Conservation (phyloP, 2,329 filamentous ascomycete species). For the Fusarium xylarioides region DNA sequence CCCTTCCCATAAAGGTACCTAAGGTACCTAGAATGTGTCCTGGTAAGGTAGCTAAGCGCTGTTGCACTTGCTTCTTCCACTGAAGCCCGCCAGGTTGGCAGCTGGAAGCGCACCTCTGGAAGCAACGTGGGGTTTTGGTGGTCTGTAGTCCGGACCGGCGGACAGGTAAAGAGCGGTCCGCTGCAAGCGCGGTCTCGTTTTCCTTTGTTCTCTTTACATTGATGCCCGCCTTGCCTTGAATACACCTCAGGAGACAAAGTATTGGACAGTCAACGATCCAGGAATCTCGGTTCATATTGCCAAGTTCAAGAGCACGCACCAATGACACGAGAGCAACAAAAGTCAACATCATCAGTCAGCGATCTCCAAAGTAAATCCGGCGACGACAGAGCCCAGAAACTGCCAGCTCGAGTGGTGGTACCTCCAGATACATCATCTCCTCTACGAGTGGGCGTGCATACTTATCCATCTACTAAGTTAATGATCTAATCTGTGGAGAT, state of each 20-base stretch:
- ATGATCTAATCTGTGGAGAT: slow-evolving; percentile 33
- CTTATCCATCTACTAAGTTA: not conserved
- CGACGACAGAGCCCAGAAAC: slow-evolving; percentile 18
- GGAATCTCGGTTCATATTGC: not conserved
- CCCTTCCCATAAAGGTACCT: not conserved
- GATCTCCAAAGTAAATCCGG: slow-evolving; percentile 21
- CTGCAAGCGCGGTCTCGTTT: slow-evolving; percentile 31
- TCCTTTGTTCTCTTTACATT: not conserved
- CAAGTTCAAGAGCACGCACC: not conserved
- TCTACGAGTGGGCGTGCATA: slow-evolving; percentile 2
- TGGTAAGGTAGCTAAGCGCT: not conserved
- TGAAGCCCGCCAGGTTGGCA: slow-evolving; percentile 4
- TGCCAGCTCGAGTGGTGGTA: slow-evolving; percentile 10
- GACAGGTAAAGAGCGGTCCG: slow-evolving; percentile 33
- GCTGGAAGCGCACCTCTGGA: slow-evolving; percentile 20
- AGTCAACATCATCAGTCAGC: slow-evolving; percentile 9
- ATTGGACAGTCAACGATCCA: not conserved
- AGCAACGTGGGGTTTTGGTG: slow-evolving; percentile 24
- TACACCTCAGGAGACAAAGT: not conserved
- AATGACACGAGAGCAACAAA: not conserved
- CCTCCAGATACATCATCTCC: slow-evolving; percentile 14
- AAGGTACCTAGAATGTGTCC: not conserved
- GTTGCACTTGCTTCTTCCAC: not conserved
- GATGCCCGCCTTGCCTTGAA: not conserved
- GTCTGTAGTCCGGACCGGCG: slow-evolving; percentile 41